Percentiles rank a stretch among this genome's conserved stretches.
Evolutionary conservation across 2,329 filamentous ascomycete species (phyloP).

Genomic region (Colletotrichum salicis): DNA sequence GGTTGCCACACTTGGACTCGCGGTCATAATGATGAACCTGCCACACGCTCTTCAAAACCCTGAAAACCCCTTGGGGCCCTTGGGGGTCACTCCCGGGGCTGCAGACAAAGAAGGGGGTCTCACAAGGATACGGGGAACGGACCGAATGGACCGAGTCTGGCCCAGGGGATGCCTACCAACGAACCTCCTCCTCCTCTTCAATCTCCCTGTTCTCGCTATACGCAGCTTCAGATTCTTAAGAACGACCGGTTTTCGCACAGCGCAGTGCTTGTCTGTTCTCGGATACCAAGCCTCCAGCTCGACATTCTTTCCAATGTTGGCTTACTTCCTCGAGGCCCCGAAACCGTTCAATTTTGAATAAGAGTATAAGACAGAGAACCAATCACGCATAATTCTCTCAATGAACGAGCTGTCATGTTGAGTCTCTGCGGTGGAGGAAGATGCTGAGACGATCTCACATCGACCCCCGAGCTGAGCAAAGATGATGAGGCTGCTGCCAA

Average conservation of each 20-base stretch:
- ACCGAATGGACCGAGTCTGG: not conserved
- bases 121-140: not conserved
- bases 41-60: not conserved
- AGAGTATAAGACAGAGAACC: not conserved
- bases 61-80: not conserved
- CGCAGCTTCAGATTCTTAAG: not conserved
- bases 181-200: not conserved
- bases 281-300: not conserved
- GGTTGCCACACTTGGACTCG: not conserved
- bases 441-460: conserved; percentile 12
- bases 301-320: not conserved
- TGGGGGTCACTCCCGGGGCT: not conserved
- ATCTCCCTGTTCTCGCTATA: not conserved
- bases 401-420: not conserved
- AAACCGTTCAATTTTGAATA: not conserved
- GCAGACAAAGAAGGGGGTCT: not conserved
- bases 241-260: not conserved
- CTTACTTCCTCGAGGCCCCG: not conserved
- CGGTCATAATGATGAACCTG: conserved; percentile 5
- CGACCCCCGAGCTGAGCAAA: not conserved
- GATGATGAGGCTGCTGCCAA: conserved; percentile 31
- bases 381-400: not conserved
- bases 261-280: too few species aligned
- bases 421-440: not conserved
- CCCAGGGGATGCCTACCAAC: not conserved